These are phyloP conservation scores for Cyclocybe cylindracea DNA, from an alignment of 768 basidiomycete species.

Conservation along the genomic window DNA sequence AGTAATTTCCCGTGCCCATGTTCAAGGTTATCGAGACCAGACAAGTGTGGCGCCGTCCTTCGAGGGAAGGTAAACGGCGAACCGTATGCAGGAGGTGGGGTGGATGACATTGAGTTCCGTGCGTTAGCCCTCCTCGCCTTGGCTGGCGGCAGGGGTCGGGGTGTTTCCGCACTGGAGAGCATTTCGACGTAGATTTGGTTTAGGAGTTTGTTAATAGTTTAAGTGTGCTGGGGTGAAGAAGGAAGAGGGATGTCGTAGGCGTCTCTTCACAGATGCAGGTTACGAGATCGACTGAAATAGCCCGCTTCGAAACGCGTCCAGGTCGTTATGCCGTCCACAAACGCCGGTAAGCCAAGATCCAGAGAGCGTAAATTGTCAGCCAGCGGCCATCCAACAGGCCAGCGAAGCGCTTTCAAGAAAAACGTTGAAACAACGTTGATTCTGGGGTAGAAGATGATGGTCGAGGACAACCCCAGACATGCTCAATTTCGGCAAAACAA, in stretches of 20 bases:
- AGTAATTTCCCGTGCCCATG: constrained; percentile 16
- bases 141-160: constrained; percentile 73
- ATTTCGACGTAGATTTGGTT: constrained; percentile 17
- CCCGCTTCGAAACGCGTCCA: too few species aligned
- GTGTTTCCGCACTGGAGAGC: constrained; percentile 45
- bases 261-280: too few species aligned
- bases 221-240: neutral
- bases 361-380: too few species aligned
- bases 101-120: constrained; percentile 25
- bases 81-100: constrained; percentile 62
- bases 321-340: too few species aligned
- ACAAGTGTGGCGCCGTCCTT: too few species aligned
- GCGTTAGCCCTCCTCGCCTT: constrained; percentile 55
- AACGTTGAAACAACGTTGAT: neutral
- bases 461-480: neutral
- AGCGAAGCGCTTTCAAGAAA: neutral
- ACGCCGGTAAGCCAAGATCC: too few species aligned
- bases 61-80: constrained; percentile 36
- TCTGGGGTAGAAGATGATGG: neutral
- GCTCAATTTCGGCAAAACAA: neutral
- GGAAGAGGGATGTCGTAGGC: too few species aligned
- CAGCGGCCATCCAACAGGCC: too few species aligned
- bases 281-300: too few species aligned
- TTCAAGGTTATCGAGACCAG: constrained; percentile 6
- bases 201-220: neutral